A percentile compares a stretch with the other conserved stretches of the same genome.
phyloP scores from a whole-genome alignment of 1,284 basidiomycete genomes.

The Erythrobasidium hasegawianum region DNA sequence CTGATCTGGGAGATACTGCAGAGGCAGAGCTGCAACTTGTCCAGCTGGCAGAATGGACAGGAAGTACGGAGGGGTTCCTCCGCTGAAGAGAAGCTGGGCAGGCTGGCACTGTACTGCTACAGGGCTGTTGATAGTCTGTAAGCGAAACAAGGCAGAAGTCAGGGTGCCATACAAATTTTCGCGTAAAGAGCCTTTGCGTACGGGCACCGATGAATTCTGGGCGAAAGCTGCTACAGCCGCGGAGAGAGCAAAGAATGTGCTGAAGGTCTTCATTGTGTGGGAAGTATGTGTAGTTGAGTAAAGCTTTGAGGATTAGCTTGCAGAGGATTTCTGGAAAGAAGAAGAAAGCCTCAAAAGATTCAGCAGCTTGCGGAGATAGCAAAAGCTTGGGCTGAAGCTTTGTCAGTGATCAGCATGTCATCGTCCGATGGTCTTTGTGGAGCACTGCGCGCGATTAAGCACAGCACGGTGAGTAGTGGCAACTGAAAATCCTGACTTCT shows the following conservation, averaged over 20 bases:
- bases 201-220: not conserved
- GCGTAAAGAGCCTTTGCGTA: not conserved
- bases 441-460: no score
- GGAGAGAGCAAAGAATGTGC: not conserved
- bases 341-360: no score
- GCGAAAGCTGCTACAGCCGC: not conserved
- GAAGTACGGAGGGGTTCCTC: not conserved
- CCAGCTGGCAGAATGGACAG: slow-evolving; percentile 11
- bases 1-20: slow-evolving; percentile 4
- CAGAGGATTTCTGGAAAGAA: no score
- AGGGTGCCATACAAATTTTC: not conserved
- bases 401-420: no score
- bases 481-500: no score
- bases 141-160: not conserved
- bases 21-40: slow-evolving; percentile 8
- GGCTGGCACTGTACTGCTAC: slow-evolving; percentile 12
- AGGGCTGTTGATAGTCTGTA: slow-evolving; percentile 20
- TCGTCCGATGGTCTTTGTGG: no score
- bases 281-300: no score
- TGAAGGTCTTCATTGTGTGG: not conserved
- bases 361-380: no score
- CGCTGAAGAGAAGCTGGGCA: slow-evolving; percentile 5
- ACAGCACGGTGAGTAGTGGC: no score
- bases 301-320: no score
- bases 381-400: no score